Conservation (phyloP, 2,329 filamentous ascomycete species). For the Fusarium globosum region DNA sequence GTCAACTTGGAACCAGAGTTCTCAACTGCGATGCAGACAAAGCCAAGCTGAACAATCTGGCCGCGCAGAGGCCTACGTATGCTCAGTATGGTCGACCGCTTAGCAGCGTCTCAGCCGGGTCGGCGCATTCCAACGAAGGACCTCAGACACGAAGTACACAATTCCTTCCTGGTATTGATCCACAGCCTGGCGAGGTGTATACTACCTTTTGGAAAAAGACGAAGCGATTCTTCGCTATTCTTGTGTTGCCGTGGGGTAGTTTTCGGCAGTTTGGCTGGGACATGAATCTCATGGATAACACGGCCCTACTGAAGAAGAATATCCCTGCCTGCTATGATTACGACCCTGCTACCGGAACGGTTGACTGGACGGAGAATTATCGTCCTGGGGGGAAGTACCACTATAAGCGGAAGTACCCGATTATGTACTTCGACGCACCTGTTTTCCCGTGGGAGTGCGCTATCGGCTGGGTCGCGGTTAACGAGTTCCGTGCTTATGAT, state of each 20-base stretch:
- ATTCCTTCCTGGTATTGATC: background rate
- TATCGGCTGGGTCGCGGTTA: rapidly evolving
- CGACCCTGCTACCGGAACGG: background rate
- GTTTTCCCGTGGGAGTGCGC: background rate
- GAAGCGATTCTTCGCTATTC: background rate
- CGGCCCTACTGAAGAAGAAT: rapidly evolving
- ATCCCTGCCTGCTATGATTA: background rate
- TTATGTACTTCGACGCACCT: background rate
- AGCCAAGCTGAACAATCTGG: background rate
- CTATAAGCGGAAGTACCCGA: rapidly evolving
- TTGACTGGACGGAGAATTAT: background rate
- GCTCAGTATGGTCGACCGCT: background rate
- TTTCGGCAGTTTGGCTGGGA: background rate
- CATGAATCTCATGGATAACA: background rate
- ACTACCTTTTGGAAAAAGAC: background rate
- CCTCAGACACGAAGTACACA: background rate
- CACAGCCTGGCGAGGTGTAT: conserved; percentile 13
- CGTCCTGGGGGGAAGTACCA: rapidly evolving
- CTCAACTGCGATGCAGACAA: rapidly evolving
- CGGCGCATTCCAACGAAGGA: rapidly evolving
- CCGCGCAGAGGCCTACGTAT: background rate
- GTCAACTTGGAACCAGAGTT: rapidly evolving
- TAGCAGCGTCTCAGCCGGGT: background rate
- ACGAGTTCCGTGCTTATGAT: background rate
- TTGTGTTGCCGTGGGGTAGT: background rate